These are phyloP conservation scores for Aspergillus bridgeri DNA, from an alignment of 495 filamentous ascomycete genomes.

Conservation along the genomic window DNA sequence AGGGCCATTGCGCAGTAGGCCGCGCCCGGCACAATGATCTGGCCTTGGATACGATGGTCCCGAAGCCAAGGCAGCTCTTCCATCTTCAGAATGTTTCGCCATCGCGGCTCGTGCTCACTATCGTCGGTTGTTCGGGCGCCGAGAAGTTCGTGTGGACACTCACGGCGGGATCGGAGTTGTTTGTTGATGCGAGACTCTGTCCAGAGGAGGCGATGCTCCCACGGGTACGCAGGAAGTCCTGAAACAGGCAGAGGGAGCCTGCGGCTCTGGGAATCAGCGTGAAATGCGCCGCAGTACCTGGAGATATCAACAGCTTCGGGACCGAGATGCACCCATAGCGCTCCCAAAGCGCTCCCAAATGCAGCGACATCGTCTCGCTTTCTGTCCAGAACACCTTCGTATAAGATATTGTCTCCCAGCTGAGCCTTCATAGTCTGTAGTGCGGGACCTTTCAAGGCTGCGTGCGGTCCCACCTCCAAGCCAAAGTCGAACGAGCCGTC, in stretches of 20 bases:
- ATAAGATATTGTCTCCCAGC: constrained; percentile 22
- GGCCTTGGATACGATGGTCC: constrained; percentile 12
- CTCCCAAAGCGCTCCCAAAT: constrained; percentile 42
- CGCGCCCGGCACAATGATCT: constrained; percentile 17
- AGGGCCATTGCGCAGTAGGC: constrained; percentile 16
- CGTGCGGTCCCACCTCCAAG: constrained; percentile 52
- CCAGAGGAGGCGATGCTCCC: too few species aligned
- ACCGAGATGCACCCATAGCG: constrained; percentile 42
- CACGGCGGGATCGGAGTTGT: constrained; percentile 38
- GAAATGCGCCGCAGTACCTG: constrained; percentile 17
- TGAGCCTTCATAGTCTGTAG: constrained; percentile 24
- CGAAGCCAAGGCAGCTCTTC: constrained; percentile 19
- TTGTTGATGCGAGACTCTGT: constrained; percentile 49
- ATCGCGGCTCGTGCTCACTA: constrained; percentile 12
- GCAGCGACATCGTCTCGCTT: constrained; percentile 29
- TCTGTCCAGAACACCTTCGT: constrained; percentile 31
- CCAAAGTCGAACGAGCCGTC: constrained; percentile 15
- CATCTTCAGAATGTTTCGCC: constrained; percentile 16
- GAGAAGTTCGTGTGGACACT: constrained; percentile 30
- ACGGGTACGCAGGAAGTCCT: constrained; percentile 43
- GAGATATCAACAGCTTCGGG: constrained; percentile 10
- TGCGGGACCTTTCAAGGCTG: constrained; percentile 40
- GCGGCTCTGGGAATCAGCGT: too few species aligned
- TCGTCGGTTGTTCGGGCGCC: constrained; percentile 27
- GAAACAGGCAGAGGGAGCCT: too few species aligned